Conservation (phyloP, 2,329 filamentous ascomycete genomes). For the Colletotrichum gigasporum region DNA sequence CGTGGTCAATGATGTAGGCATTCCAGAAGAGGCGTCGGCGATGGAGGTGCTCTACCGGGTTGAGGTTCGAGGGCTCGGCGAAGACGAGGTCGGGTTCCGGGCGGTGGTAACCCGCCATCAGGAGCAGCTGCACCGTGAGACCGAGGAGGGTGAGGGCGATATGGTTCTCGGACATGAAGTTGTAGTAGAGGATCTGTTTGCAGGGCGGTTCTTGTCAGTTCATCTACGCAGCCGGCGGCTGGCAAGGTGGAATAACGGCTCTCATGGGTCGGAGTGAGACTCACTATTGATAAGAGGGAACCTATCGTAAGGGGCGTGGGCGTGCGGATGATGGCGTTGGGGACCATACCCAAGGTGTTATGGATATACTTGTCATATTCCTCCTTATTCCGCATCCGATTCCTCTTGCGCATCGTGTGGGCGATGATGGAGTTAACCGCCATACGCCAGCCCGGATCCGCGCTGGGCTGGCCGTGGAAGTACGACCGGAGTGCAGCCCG, state of each 20-base stretch:
- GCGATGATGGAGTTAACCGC: conserved; percentile 21
- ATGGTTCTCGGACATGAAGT: conserved; percentile 20
- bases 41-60: background rate
- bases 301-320: conserved; percentile 19
- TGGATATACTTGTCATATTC: conserved; percentile 26
- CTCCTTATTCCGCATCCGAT: conserved; percentile 16
- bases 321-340: conserved; percentile 10
- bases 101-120: conserved; percentile 25
- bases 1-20: conserved; percentile 22
- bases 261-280: background rate
- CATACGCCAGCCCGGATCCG: conserved; percentile 25
- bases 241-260: too few relatives aligned
- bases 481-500: conserved; percentile 14
- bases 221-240: too few relatives aligned
- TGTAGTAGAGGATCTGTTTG: conserved; percentile 20
- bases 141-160: conserved; percentile 6
- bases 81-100: background rate
- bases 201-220: too few relatives aligned
- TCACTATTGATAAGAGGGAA: conserved; percentile 9
- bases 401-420: conserved; percentile 5
- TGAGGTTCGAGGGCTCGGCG: background rate
- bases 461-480: conserved; percentile 16
- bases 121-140: conserved; percentile 4
- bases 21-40: conserved; percentile 21
- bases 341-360: conserved; percentile 24